Percentiles rank a stretch among this genome's conserved stretches.
Evolutionary conservation across 768 basidiomycete species (phyloP).

Genomic region (Termitomyces sp.): DNA sequence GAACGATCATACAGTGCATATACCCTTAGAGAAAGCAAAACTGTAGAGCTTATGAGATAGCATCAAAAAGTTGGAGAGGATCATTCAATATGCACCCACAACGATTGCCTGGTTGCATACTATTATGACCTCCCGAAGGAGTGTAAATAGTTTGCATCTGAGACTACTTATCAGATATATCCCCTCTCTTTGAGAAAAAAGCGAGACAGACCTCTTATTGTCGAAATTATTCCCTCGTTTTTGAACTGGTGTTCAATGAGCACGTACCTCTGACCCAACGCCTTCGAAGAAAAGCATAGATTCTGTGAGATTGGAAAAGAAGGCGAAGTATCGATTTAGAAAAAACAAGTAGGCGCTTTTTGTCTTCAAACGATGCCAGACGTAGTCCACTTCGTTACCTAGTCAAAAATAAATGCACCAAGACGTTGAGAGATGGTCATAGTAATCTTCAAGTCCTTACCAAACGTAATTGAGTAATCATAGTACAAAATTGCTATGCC

Average conservation of each 20-base stretch:
- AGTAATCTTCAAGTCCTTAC: not conserved
- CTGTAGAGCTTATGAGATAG: not conserved
- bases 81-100: not conserved
- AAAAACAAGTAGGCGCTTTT: constrained; percentile 4
- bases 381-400: constrained; percentile 7
- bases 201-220: not conserved
- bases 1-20: not conserved
- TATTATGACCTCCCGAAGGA: not conserved
- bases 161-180: not conserved
- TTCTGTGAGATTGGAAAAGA: not conserved
- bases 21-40: not conserved
- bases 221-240: not conserved
- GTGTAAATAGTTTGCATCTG: not conserved
- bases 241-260: not conserved
- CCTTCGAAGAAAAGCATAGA: not conserved
- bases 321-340: constrained; percentile 2
- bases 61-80: not conserved
- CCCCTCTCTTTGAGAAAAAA: not conserved
- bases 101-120: not conserved
- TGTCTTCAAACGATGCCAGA: constrained; percentile 5
- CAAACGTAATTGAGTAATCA: not conserved
- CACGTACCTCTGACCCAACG: not conserved
- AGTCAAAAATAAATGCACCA: not conserved
- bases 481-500: not conserved
- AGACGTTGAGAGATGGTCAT: not conserved